Evolutionary conservation across 1,139 yeast genomes (phyloP), one percentile per base, ranked within the genome.

Genomic region (Sugiyamaella xylanicola): DNA sequence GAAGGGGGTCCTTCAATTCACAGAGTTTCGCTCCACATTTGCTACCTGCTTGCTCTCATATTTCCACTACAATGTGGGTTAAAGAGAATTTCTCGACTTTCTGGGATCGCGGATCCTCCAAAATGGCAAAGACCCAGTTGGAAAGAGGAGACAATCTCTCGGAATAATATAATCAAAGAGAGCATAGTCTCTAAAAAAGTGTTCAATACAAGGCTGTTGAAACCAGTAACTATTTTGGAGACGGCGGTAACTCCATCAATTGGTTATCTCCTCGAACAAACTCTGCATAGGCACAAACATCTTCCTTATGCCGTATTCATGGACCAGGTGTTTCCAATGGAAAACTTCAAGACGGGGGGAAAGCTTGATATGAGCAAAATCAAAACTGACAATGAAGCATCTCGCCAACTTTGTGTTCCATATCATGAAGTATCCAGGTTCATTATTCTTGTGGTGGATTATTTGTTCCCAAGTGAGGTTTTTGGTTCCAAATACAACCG

Each of bases 401-500:
- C 41, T 13, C 48, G n/a, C n/a, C n/a, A 25, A 42, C 29, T 5
- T 25, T 25, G 29, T 25, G 15, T 32, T 32, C 55, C 56, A 29
- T 56, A 35, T 21, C 57, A 62, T 50, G 15, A 37, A n/a, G 62
- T 59, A 2, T 29, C 51, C 25, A 49, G 47, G 29, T 63, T 64
- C 29, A 19, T 44, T n/a, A 19, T 11, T 8, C 35, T 27, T 15
- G 54, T 54, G 9, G 40, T 54, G 4, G 40, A 45, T 1, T 29
- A 52, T 13, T 57, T 86, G 0, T 71, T 87, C 32, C 90, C 93
- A 0, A 43, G 66, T 1, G 75, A 73, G 8, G 61, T 80, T 1
- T 80, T 86, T 74, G 96, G 96, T 0, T 68, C 81, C 0, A 59
- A 59, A 1, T 58, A 62, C 4, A 89, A 88, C 64, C 79, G 80